Evolutionary conservation across 1,284 basidiomycete genomes (phyloP).

Genomic region (Volvariella volvacea): DNA sequence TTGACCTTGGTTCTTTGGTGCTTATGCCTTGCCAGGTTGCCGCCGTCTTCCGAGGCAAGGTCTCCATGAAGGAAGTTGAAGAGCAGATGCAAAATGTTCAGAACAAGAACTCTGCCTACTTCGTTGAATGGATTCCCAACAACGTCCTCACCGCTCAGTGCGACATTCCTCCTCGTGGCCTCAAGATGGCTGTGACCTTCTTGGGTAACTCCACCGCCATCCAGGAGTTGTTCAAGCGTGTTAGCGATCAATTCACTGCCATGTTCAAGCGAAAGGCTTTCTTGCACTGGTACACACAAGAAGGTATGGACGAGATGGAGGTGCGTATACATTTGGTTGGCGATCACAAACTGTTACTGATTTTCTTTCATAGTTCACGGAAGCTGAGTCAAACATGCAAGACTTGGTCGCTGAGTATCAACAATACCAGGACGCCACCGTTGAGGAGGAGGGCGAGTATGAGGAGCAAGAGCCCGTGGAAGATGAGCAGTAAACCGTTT

Average conservation of each 20-base stretch:
- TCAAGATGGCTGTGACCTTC: constrained; percentile 97
- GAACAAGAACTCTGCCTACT: constrained; percentile 96
- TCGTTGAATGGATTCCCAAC: constrained; percentile 99
- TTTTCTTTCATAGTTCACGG: constrained; percentile 61
- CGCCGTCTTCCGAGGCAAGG: constrained; percentile 97
- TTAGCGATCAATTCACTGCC: constrained; percentile 94
- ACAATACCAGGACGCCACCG: constrained; percentile 93
- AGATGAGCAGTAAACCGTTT: constrained; percentile 42
- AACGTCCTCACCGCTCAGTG: constrained; percentile 95
- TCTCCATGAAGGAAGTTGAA: constrained; percentile 98
- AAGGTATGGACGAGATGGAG: constrained; percentile 99
- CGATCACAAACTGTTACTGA: neutral
- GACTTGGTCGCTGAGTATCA: constrained; percentile 92
- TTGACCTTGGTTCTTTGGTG: constrained; percentile 4
- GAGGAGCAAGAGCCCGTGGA: constrained; percentile 63
- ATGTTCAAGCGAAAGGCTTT: constrained; percentile 99
- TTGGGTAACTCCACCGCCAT: constrained; percentile 97
- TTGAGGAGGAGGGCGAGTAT: constrained; percentile 79
- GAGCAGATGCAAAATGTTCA: constrained; percentile 98
- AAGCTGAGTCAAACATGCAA: constrained; percentile 96
- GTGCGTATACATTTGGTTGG: constrained; percentile 26
- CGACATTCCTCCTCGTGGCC: constrained; percentile 88
- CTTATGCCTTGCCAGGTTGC: constrained; percentile 55
- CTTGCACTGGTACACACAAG: constrained; percentile 98
- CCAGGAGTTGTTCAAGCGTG: constrained; percentile 97